Evolutionary conservation across 2,329 filamentous ascomycete species (phyloP).

Genomic region (Chrysoporthe austroafricana): DNA sequence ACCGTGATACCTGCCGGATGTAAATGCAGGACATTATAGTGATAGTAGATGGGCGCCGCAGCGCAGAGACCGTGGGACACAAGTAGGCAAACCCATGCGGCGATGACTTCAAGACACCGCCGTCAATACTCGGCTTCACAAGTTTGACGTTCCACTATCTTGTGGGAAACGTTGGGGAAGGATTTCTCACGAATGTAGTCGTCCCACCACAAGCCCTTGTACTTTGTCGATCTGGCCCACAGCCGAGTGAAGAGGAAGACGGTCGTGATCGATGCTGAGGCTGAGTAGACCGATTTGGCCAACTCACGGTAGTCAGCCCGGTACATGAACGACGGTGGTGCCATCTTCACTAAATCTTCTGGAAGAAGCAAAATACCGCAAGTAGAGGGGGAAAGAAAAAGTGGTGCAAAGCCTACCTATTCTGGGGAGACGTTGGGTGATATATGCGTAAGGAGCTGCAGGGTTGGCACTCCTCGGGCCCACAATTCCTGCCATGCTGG

Average conservation of each 20-base stretch:
- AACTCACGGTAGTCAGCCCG: slow-evolving; percentile 21
- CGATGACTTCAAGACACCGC: slow-evolving; percentile 14
- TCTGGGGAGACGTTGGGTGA: not conserved
- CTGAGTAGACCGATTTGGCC: slow-evolving; percentile 23
- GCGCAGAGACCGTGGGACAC: slow-evolving; percentile 20
- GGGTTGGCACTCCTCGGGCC: not conserved
- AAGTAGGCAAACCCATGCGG: slow-evolving; percentile 20
- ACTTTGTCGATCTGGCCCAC: slow-evolving; percentile 19
- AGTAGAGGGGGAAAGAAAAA: not conserved
- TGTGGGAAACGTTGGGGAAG: too few relatives aligned
- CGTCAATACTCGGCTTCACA: not conserved
- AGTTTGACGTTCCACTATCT: not conserved
- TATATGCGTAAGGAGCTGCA: not conserved
- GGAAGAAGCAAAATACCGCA: not conserved
- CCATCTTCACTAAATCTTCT: not conserved
- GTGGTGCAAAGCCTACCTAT: not conserved
- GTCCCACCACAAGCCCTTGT: slow-evolving; percentile 23
- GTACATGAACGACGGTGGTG: slow-evolving; percentile 12
- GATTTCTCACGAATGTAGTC: slow-evolving; percentile 19
- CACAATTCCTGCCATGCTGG: not conserved
- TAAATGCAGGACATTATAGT: slow-evolving; percentile 19
- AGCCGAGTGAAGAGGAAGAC: slow-evolving; percentile 24
- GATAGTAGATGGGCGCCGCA: slow-evolving; percentile 16
- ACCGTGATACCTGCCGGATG: slow-evolving; percentile 6
- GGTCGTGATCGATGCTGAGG: slow-evolving; percentile 18